These are phyloP conservation scores for Parascedosporium putredinis DNA, from an alignment of 2,329 filamentous ascomycete species.

Conservation along the genomic window DNA sequence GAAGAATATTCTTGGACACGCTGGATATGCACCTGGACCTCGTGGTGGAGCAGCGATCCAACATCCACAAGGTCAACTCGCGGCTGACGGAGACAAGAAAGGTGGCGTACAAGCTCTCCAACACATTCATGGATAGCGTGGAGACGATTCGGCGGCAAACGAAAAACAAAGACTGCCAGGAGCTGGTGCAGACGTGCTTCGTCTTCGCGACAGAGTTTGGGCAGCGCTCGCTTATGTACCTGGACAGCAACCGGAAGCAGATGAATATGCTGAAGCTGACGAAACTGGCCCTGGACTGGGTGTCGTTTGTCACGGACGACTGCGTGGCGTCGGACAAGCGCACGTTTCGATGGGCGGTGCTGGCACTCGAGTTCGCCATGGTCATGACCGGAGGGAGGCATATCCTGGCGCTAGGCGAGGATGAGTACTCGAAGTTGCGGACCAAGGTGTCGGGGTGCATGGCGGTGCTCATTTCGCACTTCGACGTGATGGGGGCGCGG, in stretches of 20 bases:
- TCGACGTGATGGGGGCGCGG: slow-evolving; percentile 96
- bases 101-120: slow-evolving; percentile 91
- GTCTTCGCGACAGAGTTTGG: slow-evolving; percentile 98
- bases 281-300: slow-evolving; percentile 89
- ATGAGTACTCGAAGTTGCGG: slow-evolving; percentile 74
- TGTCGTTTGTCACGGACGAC: slow-evolving; percentile 95
- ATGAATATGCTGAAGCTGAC: slow-evolving; percentile 97
- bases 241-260: slow-evolving; percentile 88
- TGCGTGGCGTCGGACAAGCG: slow-evolving; percentile 88
- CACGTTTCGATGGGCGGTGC: slow-evolving; percentile 94
- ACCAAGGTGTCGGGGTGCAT: slow-evolving; percentile 93
- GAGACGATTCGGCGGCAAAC: slow-evolving; percentile 85
- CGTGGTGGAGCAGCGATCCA: slow-evolving; percentile 84
- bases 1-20: slow-evolving; percentile 64
- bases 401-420: slow-evolving; percentile 80
- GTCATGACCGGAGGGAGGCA: slow-evolving; percentile 90
- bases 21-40: slow-evolving; percentile 80
- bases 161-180: slow-evolving; percentile 74
- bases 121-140: slow-evolving; percentile 98
- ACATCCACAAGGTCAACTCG: slow-evolving; percentile 81
- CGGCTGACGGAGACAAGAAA: slow-evolving; percentile 90
- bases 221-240: slow-evolving; percentile 84
- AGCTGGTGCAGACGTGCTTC: slow-evolving; percentile 95
- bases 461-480: slow-evolving; percentile 94
- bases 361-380: slow-evolving; percentile 94